Conservation (phyloP, 208 protist genomes). For the Leishmania mexicana region DNA sequence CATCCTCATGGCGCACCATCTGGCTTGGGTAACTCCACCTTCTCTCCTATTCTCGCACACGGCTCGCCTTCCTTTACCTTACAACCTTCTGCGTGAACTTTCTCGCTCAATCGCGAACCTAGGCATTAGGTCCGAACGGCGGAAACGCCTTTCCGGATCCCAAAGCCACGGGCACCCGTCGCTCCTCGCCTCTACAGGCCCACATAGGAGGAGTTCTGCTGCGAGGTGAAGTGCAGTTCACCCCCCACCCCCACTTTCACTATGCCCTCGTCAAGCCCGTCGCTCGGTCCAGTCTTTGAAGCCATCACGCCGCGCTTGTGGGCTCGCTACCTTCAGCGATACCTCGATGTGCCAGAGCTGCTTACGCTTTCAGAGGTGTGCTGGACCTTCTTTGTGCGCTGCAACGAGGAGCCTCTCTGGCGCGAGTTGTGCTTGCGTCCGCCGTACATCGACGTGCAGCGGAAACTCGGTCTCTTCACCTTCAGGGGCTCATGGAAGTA, state of each 20-base stretch:
- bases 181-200: background rate
- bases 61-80: background rate
- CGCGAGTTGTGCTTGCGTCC: constrained; percentile 19
- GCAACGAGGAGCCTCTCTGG: constrained; percentile 33
- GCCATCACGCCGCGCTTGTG: constrained; percentile 3
- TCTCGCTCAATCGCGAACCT: background rate
- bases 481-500: constrained; percentile 44
- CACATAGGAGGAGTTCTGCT: background rate
- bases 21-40: constrained; percentile 5
- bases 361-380: constrained; percentile 27
- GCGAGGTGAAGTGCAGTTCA: background rate
- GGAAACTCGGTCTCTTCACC: constrained; percentile 30
- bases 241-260: background rate
- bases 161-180: background rate
- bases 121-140: background rate
- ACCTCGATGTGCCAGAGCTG: constrained; percentile 19
- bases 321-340: constrained; percentile 7
- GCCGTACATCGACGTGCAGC: constrained; percentile 26
- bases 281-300: constrained; percentile 7
- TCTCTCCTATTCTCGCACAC: background rate
- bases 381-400: constrained; percentile 28
- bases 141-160: background rate
- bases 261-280: background rate
- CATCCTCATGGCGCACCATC: constrained; percentile 21
- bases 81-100: background rate